Evolutionary conservation across 2,329 filamentous ascomycete species (phyloP).

Genomic region (Uncinocarpus reesii): DNA sequence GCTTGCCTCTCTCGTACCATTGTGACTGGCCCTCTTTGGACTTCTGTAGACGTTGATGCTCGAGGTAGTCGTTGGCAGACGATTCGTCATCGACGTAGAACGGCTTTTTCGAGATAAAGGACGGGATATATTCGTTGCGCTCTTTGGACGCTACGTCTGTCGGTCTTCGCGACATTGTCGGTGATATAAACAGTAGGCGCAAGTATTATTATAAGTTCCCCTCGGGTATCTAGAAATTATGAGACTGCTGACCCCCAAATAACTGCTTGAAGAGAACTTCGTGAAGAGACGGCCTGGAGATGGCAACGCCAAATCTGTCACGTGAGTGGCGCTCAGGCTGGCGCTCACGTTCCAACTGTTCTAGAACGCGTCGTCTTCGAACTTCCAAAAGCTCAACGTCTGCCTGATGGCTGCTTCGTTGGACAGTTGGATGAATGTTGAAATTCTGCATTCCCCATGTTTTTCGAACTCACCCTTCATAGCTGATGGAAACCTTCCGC

Average conservation of each 20-base stretch:
- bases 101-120: constrained; percentile 94
- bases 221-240: not conserved
- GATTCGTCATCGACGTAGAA: constrained; percentile 82
- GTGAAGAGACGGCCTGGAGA: no score
- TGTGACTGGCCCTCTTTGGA: constrained; percentile 58
- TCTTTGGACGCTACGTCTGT: constrained; percentile 57
- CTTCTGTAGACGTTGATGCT: constrained; percentile 82
- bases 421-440: no score
- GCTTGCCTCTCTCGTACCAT: constrained; percentile 90
- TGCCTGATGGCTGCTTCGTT: no score
- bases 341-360: not conserved
- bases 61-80: constrained; percentile 74
- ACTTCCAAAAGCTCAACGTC: no score
- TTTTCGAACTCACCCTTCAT: constrained; percentile 17
- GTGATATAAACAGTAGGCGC: not conserved
- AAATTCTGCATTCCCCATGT: not conserved
- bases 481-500: constrained; percentile 63
- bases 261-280: no score
- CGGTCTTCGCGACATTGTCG: constrained; percentile 40
- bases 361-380: constrained; percentile 2
- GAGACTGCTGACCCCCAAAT: not conserved
- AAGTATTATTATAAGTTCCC: not conserved
- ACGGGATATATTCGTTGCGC: constrained; percentile 96
- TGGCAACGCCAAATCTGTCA: not conserved
- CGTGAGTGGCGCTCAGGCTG: not conserved